phyloP scores from a whole-genome alignment of 805 yeast species.

The Saturnispora saitoi region DNA sequence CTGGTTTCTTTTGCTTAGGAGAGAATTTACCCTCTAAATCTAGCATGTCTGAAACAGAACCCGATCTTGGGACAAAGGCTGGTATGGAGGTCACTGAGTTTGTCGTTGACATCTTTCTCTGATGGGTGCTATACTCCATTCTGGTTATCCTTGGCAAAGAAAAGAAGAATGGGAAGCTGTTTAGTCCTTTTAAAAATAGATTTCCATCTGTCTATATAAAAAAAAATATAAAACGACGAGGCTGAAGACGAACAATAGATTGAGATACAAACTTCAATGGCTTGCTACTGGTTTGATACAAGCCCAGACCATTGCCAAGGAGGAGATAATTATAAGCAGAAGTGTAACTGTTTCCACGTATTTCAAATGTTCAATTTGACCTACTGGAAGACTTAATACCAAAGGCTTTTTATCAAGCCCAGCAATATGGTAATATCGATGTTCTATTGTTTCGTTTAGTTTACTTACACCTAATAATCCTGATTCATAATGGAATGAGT shows the following conservation, averaged over 20 bases:
- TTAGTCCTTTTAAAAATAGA: background rate
- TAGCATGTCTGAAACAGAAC: slow-evolving; percentile 11
- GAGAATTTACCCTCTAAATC: slow-evolving; percentile 32
- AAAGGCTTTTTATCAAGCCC: background rate
- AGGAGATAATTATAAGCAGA: background rate
- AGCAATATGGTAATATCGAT: slow-evolving; percentile 1
- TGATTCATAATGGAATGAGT: slow-evolving; percentile 20
- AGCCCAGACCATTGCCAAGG: background rate
- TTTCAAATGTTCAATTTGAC: slow-evolving; percentile 8
- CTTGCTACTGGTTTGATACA: background rate
- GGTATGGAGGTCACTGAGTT: slow-evolving; percentile 3
- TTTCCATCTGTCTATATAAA: background rate
- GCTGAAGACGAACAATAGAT: background rate
- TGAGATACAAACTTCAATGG: background rate
- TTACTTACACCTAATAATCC: slow-evolving; percentile 14
- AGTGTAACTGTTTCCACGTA: slow-evolving; percentile 15
- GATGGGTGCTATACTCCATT: background rate
- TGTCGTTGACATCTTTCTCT: background rate
- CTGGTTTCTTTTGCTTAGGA: slow-evolving; percentile 27
- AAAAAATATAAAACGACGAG: background rate
- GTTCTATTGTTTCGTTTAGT: background rate
- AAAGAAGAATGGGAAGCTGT: background rate
- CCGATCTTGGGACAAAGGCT: slow-evolving; percentile 9
- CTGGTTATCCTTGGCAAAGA: background rate
- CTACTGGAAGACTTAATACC: slow-evolving; percentile 14